phyloP scores from a whole-genome alignment of 139 green algal genomes.

The Pleodorina starrii region DNA sequence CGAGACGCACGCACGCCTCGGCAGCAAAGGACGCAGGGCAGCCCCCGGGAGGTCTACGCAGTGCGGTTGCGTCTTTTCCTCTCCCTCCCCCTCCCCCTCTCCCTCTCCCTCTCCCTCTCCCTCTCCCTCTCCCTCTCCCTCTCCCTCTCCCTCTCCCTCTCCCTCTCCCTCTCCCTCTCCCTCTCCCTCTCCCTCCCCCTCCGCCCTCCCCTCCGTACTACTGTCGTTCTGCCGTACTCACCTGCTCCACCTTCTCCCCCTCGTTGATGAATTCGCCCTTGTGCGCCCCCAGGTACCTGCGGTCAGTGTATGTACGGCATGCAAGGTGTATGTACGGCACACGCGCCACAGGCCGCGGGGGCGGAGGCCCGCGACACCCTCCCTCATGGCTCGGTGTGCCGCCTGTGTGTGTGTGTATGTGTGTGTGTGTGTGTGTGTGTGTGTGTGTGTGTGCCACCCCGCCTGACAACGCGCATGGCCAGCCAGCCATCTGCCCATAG shows the following conservation, averaged over 20 bases:
- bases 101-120: not conserved
- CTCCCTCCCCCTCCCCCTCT: not conserved
- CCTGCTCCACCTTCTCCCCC: constrained; percentile 38
- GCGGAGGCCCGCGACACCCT: no score
- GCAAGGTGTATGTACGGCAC: no score
- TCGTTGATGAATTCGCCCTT: constrained; percentile 65
- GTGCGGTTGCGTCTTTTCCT: not conserved
- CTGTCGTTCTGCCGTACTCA: not conserved
- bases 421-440: no score
- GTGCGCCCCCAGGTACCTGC: constrained; percentile 62
- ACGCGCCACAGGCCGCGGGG: no score
- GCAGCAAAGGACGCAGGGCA: no score
- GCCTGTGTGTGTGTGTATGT: not conserved
- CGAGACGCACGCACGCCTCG: no score
- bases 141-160: not conserved
- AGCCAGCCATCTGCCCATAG: no score
- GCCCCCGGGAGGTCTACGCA: no score
- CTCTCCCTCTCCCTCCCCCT: not conserved
- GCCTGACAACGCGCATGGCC: no score
- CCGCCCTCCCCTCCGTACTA: no score
- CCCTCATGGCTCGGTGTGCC: not conserved
- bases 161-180: not conserved
- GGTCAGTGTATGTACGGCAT: no score
- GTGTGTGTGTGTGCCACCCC: no score
- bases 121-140: not conserved